Conservation (phyloP, 129 eudicot genomes). For the Chrysanthemum lavandulifolium region DNA sequence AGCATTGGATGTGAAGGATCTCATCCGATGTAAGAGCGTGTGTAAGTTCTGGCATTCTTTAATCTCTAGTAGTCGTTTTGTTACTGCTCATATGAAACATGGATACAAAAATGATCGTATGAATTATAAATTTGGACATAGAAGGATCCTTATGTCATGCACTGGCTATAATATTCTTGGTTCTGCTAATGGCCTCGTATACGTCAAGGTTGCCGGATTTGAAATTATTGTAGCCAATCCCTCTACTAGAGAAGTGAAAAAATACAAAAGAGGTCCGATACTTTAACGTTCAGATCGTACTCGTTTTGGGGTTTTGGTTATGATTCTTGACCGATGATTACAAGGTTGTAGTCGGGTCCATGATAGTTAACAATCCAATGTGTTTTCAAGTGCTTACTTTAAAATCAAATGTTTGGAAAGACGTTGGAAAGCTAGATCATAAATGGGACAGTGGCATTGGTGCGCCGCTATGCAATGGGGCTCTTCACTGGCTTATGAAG, state of each 20-base stretch:
- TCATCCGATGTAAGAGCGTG: background rate
- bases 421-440: background rate
- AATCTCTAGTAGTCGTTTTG: background rate
- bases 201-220: background rate
- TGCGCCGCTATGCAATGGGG: background rate
- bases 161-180: background rate
- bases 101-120: background rate
- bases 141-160: background rate
- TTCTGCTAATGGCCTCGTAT: conserved; percentile 12
- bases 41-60: background rate
- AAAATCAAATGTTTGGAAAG: background rate
- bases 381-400: background rate
- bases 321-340: background rate
- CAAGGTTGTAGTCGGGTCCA: background rate
- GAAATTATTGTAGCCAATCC: conserved; percentile 6
- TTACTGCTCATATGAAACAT: background rate
- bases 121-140: background rate
- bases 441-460: background rate
- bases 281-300: background rate
- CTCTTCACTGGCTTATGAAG: background rate
- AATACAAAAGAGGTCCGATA: background rate
- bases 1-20: background rate
- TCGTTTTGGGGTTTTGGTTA: background rate
- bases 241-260: conserved; percentile 8
- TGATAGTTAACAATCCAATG: background rate